phyloP scores from a whole-genome alignment of 179 eudicot genomes.

The Camellia oleifera region DNA sequence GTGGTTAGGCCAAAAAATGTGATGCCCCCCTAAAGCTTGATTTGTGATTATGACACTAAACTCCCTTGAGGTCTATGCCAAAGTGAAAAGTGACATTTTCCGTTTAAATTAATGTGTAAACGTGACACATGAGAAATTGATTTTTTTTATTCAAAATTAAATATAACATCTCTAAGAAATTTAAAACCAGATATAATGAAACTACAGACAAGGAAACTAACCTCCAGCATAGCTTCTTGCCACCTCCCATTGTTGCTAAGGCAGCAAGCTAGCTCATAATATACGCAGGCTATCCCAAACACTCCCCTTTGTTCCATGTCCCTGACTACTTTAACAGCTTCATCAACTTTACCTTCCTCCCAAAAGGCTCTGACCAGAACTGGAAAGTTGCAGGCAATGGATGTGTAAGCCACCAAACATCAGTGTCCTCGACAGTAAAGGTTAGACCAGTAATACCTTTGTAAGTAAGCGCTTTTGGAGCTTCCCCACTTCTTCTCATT shows the following conservation, averaged over 20 bases:
- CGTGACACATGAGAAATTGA: no score
- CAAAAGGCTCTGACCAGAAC: conserved; percentile 85
- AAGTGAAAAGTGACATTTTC: no score
- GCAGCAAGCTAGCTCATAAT: conserved; percentile 89
- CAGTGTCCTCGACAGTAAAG: not conserved
- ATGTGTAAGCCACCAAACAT: conserved; percentile 13
- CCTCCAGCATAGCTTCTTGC: conserved; percentile 83
- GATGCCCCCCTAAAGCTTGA: no score
- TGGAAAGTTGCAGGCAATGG: conserved; percentile 26
- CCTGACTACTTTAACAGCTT: conserved; percentile 72
- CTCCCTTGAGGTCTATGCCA: no score
- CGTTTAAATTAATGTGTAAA: no score
- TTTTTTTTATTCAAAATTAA: no score
- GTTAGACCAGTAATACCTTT: conserved; percentile 43
- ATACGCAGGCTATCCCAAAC: conserved; percentile 71
- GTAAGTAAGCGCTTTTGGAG: conserved; percentile 80
- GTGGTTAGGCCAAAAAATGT: no score
- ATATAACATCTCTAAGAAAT: not conserved
- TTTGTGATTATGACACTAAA: no score
- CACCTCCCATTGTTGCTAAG: conserved; percentile 89
- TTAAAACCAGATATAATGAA: not conserved
- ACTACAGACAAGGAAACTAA: conserved; percentile 22
- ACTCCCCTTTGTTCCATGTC: conserved; percentile 89
- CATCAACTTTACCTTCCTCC: conserved; percentile 72
- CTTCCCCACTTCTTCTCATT: conserved; percentile 72